Evolutionary conservation across 805 yeast species (phyloP), one percentile per base, ranked within the genome.

Genomic region (Jamesozyma spencerorum): DNA sequence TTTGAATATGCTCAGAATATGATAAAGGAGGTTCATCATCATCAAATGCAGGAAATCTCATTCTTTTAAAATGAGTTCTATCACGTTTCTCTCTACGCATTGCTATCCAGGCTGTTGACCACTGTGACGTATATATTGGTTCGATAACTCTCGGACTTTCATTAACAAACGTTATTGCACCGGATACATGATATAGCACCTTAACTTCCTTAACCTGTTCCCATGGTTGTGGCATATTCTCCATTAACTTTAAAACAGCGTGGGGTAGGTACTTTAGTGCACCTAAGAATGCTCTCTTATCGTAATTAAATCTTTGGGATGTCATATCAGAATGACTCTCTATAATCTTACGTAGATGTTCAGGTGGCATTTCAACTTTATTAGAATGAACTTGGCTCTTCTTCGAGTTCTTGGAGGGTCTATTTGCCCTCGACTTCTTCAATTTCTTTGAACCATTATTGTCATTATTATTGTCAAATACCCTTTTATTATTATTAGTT

Each of bases 211-310:
- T 84, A 1, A 73, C 66, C 39, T 77, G 74, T 58, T 92, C 97
- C 99, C 99, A 92, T 1, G 99, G 99, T 57, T 87, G 95, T 0
- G 99, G 99, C 90, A 92, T 90, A 55, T 86, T 87, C 54, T 92
- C 98, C 31, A 92, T 56, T 31, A 92, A 70, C 60, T 92, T 92
- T 49, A 87, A 62, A 3, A 87, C 74, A 0, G 98, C 96, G 63
- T 90, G 97, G 0, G 99, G 99, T 80, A 94, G 74, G 64, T 82
- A 94, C 62, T 87, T 90, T 42, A 92, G 68, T 1, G 97, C 88
- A 1, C 96, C 96, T 19, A 94, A 63, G 53, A 85, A 87, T 0
- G 95, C 77, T 44, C 90, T 69, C 56, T 87, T 88, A 53, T 90
- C 97, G 11, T 82, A 75, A 17, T 90, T 79, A 37, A 84, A 83